Evolutionary conservation across 164 flowering plant genomes (phyloP), one percentile per base, ranked within the genome.

Genomic region (Berberis vulgaris): DNA sequence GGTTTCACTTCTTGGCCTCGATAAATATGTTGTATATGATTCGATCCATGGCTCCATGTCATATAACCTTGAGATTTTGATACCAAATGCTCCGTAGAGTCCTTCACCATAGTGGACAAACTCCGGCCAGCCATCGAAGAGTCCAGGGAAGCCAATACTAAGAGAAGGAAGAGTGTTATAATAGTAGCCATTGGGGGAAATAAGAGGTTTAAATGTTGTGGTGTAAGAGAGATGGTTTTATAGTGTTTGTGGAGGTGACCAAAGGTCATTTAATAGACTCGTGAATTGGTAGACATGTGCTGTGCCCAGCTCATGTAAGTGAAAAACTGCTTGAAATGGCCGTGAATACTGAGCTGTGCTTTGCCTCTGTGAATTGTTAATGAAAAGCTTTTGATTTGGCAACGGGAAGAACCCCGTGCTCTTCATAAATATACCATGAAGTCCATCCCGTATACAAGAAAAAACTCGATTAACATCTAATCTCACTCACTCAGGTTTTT

Each of bases 251-350:
- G 49, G 8, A 46, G n/a, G 54, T 26, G 56, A 26, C 42, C 45
- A 44, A 39, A 43, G 63, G 60, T 46, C 45, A 71, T 75, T 26
- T 67, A 75, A 73, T 63, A 52, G 68, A 72, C 69, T 77, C 81
- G 70, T 77, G 83, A 46, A 46, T 46, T 5, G 8, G 8, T 5
- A 8, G 8, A 46, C 49, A 46, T 8, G 5, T 46, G 49, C 0
- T 46, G 64, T 61, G 59, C 57, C 69, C 72, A 67, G 73, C 72
- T 76, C 66, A 65, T 69, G 5, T 38, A 60, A 69, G 49, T 64
- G 59, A 55, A 68, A 6, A 54, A 40, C 5, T 46, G 49, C n/a
- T 50, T 41, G 59, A 39, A 52, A 5, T 50, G n/a, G 64, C 26
- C 52, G 59, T 68, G 65, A 12, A 40, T 38, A 52, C 12, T 44